phyloP scores from a whole-genome alignment of 129 eudicot genomes.

The Flaveria robusta region DNA sequence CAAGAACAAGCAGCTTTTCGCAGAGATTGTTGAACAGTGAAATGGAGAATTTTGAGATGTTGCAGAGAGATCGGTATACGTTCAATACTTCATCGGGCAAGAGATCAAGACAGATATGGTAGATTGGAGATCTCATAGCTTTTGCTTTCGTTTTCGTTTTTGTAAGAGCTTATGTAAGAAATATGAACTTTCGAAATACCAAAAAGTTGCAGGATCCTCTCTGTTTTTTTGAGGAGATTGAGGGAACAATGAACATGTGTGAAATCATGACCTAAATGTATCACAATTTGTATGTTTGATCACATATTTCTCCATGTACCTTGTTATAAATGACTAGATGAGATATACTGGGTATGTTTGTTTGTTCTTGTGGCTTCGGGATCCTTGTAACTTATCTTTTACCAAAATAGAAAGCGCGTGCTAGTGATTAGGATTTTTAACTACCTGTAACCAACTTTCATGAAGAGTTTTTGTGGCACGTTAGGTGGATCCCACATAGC shows the following conservation, averaged over 20 bases:
- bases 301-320: too few relatives aligned
- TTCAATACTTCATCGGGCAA: conserved; percentile 35
- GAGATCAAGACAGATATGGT: conserved; percentile 38
- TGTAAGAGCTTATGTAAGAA: not conserved
- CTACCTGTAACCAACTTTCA: too few relatives aligned
- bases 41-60: conserved; percentile 3
- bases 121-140: not conserved
- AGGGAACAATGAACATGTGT: not conserved
- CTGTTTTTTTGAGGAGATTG: not conserved
- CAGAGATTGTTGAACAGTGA: conserved; percentile 17
- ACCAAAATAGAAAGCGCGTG: too few relatives aligned
- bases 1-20: conserved; percentile 11
- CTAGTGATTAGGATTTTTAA: too few relatives aligned
- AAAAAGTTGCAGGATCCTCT: not conserved
- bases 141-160: not conserved
- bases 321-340: too few relatives aligned
- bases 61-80: conserved; percentile 22
- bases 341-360: too few relatives aligned
- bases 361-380: too few relatives aligned
- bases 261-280: not conserved
- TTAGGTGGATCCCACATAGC: too few relatives aligned
- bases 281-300: not conserved
- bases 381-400: too few relatives aligned
- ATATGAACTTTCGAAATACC: not conserved
- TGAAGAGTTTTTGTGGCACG: too few relatives aligned